Evolutionary conservation across 2,329 filamentous ascomycete species (phyloP).

Genomic region (Cercospora citrullina): DNA sequence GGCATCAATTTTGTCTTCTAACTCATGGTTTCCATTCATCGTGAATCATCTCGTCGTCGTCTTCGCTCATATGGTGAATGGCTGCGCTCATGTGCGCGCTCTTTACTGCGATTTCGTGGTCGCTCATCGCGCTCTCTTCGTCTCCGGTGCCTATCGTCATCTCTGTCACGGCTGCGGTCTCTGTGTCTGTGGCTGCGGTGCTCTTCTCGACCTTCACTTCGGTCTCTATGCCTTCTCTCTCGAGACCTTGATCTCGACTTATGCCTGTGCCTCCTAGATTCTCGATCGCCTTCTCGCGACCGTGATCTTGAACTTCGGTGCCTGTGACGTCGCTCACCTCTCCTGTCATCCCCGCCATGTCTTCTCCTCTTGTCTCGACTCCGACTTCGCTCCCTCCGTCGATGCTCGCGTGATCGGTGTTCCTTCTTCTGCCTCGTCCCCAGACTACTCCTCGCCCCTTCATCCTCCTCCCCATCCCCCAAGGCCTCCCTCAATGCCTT

Average conservation of each 20-base stretch:
- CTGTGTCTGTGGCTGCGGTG: slow-evolving; percentile 22
- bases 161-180: slow-evolving; percentile 26
- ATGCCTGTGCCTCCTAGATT: slow-evolving; percentile 31
- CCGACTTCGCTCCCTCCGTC: slow-evolving; percentile 31
- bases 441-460: slow-evolving; percentile 26
- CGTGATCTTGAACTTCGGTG: slow-evolving; percentile 33
- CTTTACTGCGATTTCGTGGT: slow-evolving; percentile 17
- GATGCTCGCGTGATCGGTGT: slow-evolving; percentile 27
- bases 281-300: slow-evolving; percentile 31
- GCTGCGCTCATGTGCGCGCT: slow-evolving; percentile 22
- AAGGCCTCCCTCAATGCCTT: slow-evolving; percentile 53
- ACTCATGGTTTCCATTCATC: slow-evolving; percentile 1
- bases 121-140: slow-evolving; percentile 21
- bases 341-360: slow-evolving; percentile 22
- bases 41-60: slow-evolving; percentile 22
- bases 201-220: background rate
- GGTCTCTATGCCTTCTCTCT: background rate
- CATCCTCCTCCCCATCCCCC: slow-evolving; percentile 43
- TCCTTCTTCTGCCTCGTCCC: slow-evolving; percentile 21
- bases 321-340: slow-evolving; percentile 27
- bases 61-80: slow-evolving; percentile 27
- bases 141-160: slow-evolving; percentile 15
- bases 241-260: slow-evolving; percentile 25
- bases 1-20: background rate
- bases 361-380: slow-evolving; percentile 28